Base-by-base conservation (phyloP, 306 rosid species). In the Ceratonia siliqua region DNA sequence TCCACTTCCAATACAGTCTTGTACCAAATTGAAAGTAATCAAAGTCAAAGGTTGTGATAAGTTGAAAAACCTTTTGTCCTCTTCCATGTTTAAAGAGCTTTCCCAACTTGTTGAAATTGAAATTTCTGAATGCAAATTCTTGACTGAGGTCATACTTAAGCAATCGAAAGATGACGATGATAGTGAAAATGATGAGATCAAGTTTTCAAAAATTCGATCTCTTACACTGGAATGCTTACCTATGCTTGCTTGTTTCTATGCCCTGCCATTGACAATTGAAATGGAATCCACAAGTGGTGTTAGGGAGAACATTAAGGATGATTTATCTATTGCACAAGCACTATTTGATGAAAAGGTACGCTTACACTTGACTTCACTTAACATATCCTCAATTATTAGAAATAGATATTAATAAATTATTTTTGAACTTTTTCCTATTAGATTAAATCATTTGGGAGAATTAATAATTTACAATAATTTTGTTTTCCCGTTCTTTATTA, bases 21-120 rank as follows among this genome's bases (percentile, higher is more conserved):
- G 59, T 30, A 24, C 21, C 1, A 75, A 58, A 13, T 3, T 80
- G 2, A 24, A 28, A 63, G 13, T 3, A 4, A 11, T 70, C 14
- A 0, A 11, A 43, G 63, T 81, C 21, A 4, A 7, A 10, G 9
- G 33, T 8, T 81, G 84, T 43, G 15, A 62, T 9, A 43, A 43
- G 22, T 61, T 75, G 63, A 54, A 55, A 32, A 24, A 24, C 24
- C 28, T 81, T 5, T 20, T 81, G 8, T 24, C 6, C 9, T 54
- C 11, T n/a, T 61, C 78, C 42, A 46, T 8, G 1, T 15, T 9
- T 4, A 36, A 21, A 46, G 5, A 20, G 20, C 62, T 81, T 55
- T 11, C 57, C 20, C 48, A 50, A 61, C 64, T 78, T 61, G 24
- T 2, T 2, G 32, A 58, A 8, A 25, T 59, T 2, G 12, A 77